Evolutionary conservation across 768 basidiomycete species (phyloP).

Genomic region (Rhizopogon rudus): DNA sequence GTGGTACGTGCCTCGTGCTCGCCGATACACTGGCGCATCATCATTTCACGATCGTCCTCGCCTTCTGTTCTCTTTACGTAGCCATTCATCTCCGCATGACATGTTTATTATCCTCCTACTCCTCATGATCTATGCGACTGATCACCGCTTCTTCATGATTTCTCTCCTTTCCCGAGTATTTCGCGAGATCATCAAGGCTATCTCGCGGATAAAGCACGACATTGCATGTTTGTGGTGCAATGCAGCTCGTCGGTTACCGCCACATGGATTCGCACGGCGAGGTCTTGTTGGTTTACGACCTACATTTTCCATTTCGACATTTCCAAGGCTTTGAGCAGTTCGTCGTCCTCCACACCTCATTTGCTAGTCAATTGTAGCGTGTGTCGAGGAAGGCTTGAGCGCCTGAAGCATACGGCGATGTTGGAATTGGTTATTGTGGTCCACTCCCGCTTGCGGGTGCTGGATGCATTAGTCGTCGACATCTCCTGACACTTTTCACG

Average conservation of each 20-base stretch:
- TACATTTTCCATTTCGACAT: conserved; percentile 11
- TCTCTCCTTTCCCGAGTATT: conserved; percentile 11
- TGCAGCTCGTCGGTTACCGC: conserved; percentile 11
- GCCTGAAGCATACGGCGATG: conserved; percentile 12
- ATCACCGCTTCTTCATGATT: conserved; percentile 38
- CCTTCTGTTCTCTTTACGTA: conserved; percentile 20
- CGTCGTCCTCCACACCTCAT: conserved; percentile 19
- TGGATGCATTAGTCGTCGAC: conserved; percentile 10
- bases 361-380: conserved; percentile 33
- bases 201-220: conserved; percentile 22
- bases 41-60: conserved; percentile 24
- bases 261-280: conserved; percentile 19
- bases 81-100: conserved; percentile 21
- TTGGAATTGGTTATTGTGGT: conserved; percentile 6
- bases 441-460: conserved; percentile 23
- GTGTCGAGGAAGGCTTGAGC: conserved; percentile 20
- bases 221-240: conserved; percentile 30
- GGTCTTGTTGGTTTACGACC: conserved; percentile 21
- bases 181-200: conserved; percentile 23
- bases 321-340: conserved; percentile 14
- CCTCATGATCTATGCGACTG: conserved; percentile 33
- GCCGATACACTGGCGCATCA: conserved; percentile 71
- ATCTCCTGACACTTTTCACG: conserved; percentile 16
- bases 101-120: conserved; percentile 37
- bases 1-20: conserved; percentile 75